Conservation (phyloP, 805 yeast species). For the Lachancea dasiensis region DNA sequence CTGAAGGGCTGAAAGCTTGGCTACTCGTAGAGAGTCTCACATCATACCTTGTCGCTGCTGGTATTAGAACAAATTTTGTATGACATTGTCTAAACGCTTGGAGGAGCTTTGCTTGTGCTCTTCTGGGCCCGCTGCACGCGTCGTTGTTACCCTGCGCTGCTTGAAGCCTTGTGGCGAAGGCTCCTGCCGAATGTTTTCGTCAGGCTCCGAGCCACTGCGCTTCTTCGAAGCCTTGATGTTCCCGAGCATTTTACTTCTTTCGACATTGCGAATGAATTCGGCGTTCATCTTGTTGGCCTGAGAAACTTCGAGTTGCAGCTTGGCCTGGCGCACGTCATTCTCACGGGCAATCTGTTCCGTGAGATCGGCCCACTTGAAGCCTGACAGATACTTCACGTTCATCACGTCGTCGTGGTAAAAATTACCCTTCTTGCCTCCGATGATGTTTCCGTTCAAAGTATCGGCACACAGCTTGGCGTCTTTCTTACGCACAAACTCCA, state of each 20-base stretch:
- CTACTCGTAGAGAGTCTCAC: too few species aligned
- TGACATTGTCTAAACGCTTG: slow-evolving; percentile 38
- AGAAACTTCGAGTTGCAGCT: slow-evolving; percentile 78
- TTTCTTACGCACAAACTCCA: slow-evolving; percentile 74
- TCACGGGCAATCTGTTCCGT: slow-evolving; percentile 91
- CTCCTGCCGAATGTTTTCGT: slow-evolving; percentile 18
- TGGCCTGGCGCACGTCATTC: slow-evolving; percentile 81
- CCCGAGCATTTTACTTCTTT: slow-evolving; percentile 72
- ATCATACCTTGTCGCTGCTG: too few species aligned
- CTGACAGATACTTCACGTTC: slow-evolving; percentile 81
- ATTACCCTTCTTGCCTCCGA: slow-evolving; percentile 89
- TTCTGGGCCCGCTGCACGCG: slow-evolving; percentile 56
- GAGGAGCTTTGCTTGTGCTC: slow-evolving; percentile 35
- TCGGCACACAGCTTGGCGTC: slow-evolving; percentile 85
- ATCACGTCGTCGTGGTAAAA: slow-evolving; percentile 92
- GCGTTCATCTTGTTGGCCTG: slow-evolving; percentile 86
- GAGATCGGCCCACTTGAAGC: slow-evolving; percentile 92
- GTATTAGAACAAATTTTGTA: slow-evolving; percentile 49
- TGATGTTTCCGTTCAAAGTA: slow-evolving; percentile 78
- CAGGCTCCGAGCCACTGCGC: slow-evolving; percentile 1
- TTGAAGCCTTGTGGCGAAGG: slow-evolving; percentile 42
- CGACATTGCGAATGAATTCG: slow-evolving; percentile 76
- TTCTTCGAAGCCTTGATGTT: slow-evolving; percentile 44
- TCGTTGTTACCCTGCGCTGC: slow-evolving; percentile 63
- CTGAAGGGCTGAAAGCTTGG: too few species aligned